Percentiles rank a stretch among this genome's conserved stretches.
These are phyloP conservation scores for Myxozyma sirexii DNA, from an alignment of 805 yeast species.

Conservation along the genomic window DNA sequence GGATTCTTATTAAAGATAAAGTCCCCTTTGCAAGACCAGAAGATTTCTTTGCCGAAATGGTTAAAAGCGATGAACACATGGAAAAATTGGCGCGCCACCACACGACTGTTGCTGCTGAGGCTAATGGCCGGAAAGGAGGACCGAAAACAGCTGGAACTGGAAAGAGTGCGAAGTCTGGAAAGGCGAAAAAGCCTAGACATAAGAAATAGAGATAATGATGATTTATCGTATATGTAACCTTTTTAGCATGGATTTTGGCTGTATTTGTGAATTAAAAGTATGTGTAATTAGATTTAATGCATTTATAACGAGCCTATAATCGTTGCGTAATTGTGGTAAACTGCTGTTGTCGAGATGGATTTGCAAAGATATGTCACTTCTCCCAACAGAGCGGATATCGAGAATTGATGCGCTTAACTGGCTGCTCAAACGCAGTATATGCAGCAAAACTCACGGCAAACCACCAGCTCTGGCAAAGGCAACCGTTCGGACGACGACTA, in stretches of 20 bases:
- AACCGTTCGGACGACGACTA: no score
- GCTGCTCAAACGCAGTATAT: no score
- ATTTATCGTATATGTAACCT: no score
- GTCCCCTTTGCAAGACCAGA: conserved; percentile 90
- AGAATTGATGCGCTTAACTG: no score
- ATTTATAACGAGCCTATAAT: neutral
- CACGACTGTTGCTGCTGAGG: conserved; percentile 19
- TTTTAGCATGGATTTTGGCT: neutral
- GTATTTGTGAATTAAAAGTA: neutral
- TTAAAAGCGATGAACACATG: conserved; percentile 97
- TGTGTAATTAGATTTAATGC: neutral
- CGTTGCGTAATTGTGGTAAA: no score
- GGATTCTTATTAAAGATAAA: conserved; percentile 58
- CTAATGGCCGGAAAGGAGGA: conserved; percentile 10
- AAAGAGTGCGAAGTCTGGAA: conserved; percentile 13
- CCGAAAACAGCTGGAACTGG: conserved; percentile 17
- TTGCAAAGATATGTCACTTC: no score
- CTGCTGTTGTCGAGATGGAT: no score
- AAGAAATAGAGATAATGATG: conserved; percentile 1
- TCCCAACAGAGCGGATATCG: no score
- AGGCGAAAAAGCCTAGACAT: conserved; percentile 20
- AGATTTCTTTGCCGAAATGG: conserved; percentile 98
- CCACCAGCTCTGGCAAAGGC: neutral
- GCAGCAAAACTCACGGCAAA: neutral
- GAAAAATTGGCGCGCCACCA: conserved; percentile 58